These are phyloP conservation scores for Leccinum uliginosum DNA, from an alignment of 768 basidiomycete genomes.

Conservation along the genomic window DNA sequence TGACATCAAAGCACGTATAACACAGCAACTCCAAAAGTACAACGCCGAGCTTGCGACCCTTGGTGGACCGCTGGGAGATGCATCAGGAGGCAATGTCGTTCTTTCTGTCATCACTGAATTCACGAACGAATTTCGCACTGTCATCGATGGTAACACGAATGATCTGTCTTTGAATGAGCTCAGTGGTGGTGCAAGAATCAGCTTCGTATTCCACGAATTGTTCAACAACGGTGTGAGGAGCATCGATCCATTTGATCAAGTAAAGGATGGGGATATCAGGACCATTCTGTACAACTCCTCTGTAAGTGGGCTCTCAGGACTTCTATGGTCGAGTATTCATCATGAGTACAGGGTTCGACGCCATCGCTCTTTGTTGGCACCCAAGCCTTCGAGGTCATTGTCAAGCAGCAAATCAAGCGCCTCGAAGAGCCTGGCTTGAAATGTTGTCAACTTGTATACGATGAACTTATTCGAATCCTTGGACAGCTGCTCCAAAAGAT, in stretches of 20 bases:
- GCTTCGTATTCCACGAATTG: constrained; percentile 97
- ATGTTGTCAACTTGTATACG: constrained; percentile 94
- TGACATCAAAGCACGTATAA: constrained; percentile 95
- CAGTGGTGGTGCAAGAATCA: constrained; percentile 97
- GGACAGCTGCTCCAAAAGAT: constrained; percentile 88
- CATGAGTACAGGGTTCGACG: constrained; percentile 70
- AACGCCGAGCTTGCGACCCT: constrained; percentile 77
- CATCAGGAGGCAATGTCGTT: constrained; percentile 85
- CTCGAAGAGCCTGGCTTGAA: constrained; percentile 92
- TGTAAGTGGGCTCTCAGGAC: constrained; percentile 42
- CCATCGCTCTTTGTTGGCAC: constrained; percentile 97
- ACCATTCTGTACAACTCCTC: constrained; percentile 97
- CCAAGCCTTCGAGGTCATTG: constrained; percentile 95
- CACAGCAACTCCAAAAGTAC: constrained; percentile 86
- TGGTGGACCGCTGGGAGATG: constrained; percentile 84
- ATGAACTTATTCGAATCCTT: constrained; percentile 95
- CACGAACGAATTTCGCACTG: constrained; percentile 92
- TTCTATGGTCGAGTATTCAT: not conserved
- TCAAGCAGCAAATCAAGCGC: constrained; percentile 98
- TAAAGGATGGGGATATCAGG: constrained; percentile 97
- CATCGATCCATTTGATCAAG: constrained; percentile 98
- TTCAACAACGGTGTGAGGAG: constrained; percentile 95
- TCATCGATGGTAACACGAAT: constrained; percentile 96
- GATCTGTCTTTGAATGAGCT: constrained; percentile 94
- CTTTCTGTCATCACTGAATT: constrained; percentile 99